These are phyloP conservation scores for Xylaria flabelliformis DNA, from an alignment of 495 filamentous ascomycete species.

Conservation along the genomic window DNA sequence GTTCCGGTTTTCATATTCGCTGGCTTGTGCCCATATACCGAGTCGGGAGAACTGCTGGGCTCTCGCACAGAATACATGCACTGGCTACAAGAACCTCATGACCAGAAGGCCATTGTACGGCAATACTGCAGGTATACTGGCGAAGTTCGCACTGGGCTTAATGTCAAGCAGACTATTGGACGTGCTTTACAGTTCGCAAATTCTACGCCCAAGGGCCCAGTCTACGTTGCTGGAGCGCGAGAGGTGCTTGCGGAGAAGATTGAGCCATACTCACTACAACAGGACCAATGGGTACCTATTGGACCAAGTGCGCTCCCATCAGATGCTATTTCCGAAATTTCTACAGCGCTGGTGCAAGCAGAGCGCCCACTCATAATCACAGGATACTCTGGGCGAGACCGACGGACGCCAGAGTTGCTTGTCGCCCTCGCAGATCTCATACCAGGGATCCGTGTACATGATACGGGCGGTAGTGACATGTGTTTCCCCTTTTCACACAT, in stretches of 20 bases:
- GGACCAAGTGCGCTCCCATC: constrained; percentile 65
- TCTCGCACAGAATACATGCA: constrained; percentile 82
- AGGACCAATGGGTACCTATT: constrained; percentile 67
- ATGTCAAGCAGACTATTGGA: constrained; percentile 80
- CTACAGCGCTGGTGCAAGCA: constrained; percentile 64
- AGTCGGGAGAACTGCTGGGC: constrained; percentile 75
- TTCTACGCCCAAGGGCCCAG: constrained; percentile 73
- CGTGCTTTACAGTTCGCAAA: constrained; percentile 76
- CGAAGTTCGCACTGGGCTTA: constrained; percentile 76
- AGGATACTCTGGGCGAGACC: constrained; percentile 71
- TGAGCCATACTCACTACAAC: constrained; percentile 67
- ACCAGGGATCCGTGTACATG: constrained; percentile 70
- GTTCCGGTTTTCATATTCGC: constrained; percentile 79
- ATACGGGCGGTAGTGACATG: constrained; percentile 78
- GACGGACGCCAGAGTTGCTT: constrained; percentile 63
- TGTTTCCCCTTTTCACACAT: constrained; percentile 74
- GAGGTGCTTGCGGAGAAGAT: constrained; percentile 80
- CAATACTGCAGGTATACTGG: constrained; percentile 79
- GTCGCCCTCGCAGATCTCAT: constrained; percentile 68
- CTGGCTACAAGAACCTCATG: constrained; percentile 81
- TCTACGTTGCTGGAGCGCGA: constrained; percentile 70
- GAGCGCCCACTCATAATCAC: constrained; percentile 71
- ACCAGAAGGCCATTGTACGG: constrained; percentile 76
- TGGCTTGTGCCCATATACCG: constrained; percentile 75
- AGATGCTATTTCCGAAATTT: constrained; percentile 63